phyloP scores from a whole-genome alignment of 2,329 filamentous ascomycete species.

The Claviceps paspali region DNA sequence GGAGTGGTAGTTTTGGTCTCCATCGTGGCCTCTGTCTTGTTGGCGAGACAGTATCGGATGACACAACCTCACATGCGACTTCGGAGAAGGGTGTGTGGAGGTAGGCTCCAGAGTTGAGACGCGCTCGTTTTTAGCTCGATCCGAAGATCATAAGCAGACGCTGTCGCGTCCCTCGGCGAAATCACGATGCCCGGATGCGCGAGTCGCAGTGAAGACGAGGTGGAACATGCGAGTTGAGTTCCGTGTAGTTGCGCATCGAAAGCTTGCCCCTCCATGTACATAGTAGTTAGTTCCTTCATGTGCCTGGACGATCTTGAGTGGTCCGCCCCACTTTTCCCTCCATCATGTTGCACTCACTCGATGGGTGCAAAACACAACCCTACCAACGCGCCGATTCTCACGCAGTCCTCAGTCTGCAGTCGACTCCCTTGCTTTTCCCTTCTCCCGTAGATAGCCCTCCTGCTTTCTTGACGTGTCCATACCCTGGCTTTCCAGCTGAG shows the following conservation, averaged over 20 bases:
- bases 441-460: background rate
- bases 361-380: background rate
- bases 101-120: background rate
- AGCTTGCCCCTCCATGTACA: slow-evolving; percentile 4
- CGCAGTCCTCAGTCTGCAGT: background rate
- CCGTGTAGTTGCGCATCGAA: background rate
- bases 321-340: background rate
- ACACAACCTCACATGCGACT: slow-evolving; percentile 9
- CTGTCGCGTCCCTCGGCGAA: background rate
- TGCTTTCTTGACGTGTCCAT: background rate
- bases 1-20: slow-evolving; percentile 7
- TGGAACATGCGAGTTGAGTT: background rate
- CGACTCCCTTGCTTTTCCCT: background rate
- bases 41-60: background rate
- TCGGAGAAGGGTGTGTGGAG: background rate
- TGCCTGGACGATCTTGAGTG: background rate
- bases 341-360: too few species aligned
- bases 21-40: slow-evolving; percentile 7
- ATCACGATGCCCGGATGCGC: background rate
- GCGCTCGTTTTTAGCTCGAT: background rate
- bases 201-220: background rate
- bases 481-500: background rate
- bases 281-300: too few species aligned
- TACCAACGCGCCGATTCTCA: background rate
- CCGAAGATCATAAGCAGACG: background rate